Conservation (phyloP, 169 alveolate species). For the Plasmodium yoelii region DNA sequence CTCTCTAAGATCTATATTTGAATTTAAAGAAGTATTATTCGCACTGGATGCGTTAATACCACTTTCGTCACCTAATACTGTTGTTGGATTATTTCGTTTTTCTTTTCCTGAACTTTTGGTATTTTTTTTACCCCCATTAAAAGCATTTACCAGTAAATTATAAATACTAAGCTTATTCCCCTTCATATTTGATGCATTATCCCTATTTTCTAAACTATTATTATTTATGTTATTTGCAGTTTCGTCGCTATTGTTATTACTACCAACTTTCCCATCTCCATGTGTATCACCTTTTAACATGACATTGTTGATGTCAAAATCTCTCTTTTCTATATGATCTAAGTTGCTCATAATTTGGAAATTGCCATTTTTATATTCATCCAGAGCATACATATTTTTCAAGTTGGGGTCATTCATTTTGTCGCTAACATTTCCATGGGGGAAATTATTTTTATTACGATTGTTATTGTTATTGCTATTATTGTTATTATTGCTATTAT, state of each 20-base stretch:
- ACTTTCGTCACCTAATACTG: not conserved
- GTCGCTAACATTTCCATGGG: not conserved
- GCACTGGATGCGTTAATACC: not conserved
- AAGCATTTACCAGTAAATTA: slow-evolving; percentile 48
- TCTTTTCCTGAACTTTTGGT: not conserved
- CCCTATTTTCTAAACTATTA: not conserved
- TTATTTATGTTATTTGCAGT: not conserved
- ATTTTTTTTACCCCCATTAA: slow-evolving; percentile 38
- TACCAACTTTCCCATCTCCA: not conserved
- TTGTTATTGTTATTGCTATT: too few species aligned
- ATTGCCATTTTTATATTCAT: slow-evolving; percentile 20
- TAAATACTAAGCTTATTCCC: slow-evolving; percentile 29
- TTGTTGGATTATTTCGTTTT: not conserved
- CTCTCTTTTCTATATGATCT: slow-evolving; percentile 11
- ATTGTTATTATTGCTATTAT: too few species aligned
- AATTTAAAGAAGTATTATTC: not conserved
- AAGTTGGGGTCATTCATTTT: not conserved
- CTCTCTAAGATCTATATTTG: too few species aligned
- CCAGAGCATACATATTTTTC: not conserved
- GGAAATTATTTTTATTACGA: too few species aligned
- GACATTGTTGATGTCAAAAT: not conserved
- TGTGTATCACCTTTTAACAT: not conserved
- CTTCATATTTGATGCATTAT: not conserved
- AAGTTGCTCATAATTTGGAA: not conserved
- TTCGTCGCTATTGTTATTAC: not conserved